phyloP scores from a whole-genome alignment of 2,329 filamentous ascomycete species.

The Cordyceps pruinosa region DNA sequence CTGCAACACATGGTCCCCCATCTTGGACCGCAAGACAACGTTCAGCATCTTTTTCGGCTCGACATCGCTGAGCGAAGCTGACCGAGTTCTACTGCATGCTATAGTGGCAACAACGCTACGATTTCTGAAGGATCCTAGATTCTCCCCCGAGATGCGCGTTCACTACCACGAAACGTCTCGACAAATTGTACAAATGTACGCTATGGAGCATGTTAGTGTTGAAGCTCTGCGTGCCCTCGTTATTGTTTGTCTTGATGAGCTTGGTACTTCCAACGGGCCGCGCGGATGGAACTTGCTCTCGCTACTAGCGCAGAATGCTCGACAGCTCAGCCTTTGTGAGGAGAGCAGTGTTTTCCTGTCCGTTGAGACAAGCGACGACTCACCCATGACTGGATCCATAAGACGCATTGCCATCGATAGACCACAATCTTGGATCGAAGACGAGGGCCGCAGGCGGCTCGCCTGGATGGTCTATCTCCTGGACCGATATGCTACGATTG shows the following conservation, averaged over 20 bases:
- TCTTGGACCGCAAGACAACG: constrained; percentile 37
- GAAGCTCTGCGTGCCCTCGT: constrained; percentile 33
- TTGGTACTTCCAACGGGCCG: constrained; percentile 37
- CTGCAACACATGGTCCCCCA: constrained; percentile 52
- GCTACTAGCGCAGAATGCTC: constrained; percentile 31
- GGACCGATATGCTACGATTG: constrained; percentile 37
- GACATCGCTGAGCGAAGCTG: constrained; percentile 31
- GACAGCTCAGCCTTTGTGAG: constrained; percentile 33
- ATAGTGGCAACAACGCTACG: constrained; percentile 37
- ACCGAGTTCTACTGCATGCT: constrained; percentile 36
- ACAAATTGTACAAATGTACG: constrained; percentile 34
- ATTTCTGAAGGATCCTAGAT: constrained; percentile 33
- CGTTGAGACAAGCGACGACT: constrained; percentile 24
- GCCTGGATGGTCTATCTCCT: constrained; percentile 41
- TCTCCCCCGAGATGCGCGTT: constrained; percentile 30
- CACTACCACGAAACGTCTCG: constrained; percentile 34
- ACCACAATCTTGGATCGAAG: constrained; percentile 38
- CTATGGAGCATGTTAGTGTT: constrained; percentile 35
- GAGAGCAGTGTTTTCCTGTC: constrained; percentile 33
- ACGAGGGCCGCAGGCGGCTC: constrained; percentile 34
- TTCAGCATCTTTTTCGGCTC: constrained; percentile 35
- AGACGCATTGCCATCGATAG: constrained; percentile 28
- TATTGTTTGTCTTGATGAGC: constrained; percentile 34
- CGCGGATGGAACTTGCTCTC: constrained; percentile 36
- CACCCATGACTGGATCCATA: constrained; percentile 28